Base-by-base conservation (phyloP, 108 stramenopile genomes). In the Stephanodiscus triporus region DNA sequence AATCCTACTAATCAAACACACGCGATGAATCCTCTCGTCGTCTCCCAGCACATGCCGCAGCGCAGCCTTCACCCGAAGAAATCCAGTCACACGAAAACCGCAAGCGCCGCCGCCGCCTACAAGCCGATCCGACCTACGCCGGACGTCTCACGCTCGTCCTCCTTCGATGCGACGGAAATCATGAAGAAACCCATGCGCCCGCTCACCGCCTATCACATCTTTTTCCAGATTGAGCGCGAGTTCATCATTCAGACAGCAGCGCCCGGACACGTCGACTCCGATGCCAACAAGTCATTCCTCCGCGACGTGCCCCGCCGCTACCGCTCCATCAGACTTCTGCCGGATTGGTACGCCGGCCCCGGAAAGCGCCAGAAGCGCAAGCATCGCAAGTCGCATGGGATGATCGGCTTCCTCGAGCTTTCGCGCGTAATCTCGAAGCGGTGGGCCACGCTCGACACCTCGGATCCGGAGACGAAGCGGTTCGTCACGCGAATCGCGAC, bases 371-470 rank as follows among this genome's bases (percentile, higher is more conserved):
- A 67, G 20, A 68, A 62, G 24, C 70, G 76, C 7, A 68, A 55
- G 34, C 86, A 91, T 63, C 76, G 89, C 34, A 88, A 88, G 64
- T 78, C 80, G 43, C 90, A 89, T 67, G 86, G 88, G 19, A 91
- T 88, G 71, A 82, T 91, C 29, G 88, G 86, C 13, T 89, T 91
- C 53, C 74, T 78, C 9, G 90, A 91, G 24, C 64, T 91, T 65
- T 87, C 90, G 9, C 63, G 82, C 22, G 47, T 65, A 10, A 86
- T 91, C 45, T 84, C 85, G 8, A 56, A 63, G n/a, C 70, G 78
- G 42, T 91, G 90, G 90, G 57, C 66, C 7, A 58, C 55, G 26
- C 43, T 75, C 47, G 66, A 68, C 10, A 22, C 66, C 24, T 14
- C 45, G 22, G 66, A 75, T 58, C 26, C 59, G 24, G 75, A 75